Evolutionary conservation across 805 yeast genomes (phyloP).

Genomic region (Ascoidea tarda): DNA sequence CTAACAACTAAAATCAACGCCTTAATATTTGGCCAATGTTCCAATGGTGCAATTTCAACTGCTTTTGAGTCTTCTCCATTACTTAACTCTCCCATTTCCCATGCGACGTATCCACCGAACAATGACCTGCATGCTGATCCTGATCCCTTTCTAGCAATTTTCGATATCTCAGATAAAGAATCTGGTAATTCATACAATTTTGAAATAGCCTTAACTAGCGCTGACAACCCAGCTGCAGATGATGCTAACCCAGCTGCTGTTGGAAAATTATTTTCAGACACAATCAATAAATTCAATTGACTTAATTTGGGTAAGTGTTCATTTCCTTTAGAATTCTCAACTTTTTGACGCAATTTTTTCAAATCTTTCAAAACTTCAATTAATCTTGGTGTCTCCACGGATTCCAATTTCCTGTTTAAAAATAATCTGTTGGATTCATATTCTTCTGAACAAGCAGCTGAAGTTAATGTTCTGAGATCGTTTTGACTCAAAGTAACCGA

Average conservation of each 20-base stretch:
- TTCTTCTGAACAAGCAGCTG: constrained; percentile 54
- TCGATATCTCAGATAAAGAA: constrained; percentile 70
- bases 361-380: constrained; percentile 41
- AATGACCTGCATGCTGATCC: constrained; percentile 97
- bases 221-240: constrained; percentile 97
- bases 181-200: constrained; percentile 76
- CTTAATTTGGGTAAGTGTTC: constrained; percentile 45
- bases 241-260: constrained; percentile 99
- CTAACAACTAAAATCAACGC: constrained; percentile 89
- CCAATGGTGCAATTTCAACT: constrained; percentile 72
- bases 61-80: constrained; percentile 94
- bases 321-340: constrained; percentile 37
- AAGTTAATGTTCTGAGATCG: constrained; percentile 83
- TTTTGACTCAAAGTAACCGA: constrained; percentile 88
- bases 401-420: constrained; percentile 77
- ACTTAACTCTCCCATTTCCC: constrained; percentile 81
- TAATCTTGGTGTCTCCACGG: constrained; percentile 42
- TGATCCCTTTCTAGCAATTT: constrained; percentile 94
- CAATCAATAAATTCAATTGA: constrained; percentile 57
- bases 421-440: constrained; percentile 58
- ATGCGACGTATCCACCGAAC: constrained; percentile 96
- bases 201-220: constrained; percentile 83
- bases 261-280: constrained; percentile 93
- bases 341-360: constrained; percentile 44
- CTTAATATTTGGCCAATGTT: constrained; percentile 86